Evolutionary conservation across 129 eudicot genomes (phyloP), one percentile per base, ranked within the genome.

Genomic region (Flaveria trinervia): DNA sequence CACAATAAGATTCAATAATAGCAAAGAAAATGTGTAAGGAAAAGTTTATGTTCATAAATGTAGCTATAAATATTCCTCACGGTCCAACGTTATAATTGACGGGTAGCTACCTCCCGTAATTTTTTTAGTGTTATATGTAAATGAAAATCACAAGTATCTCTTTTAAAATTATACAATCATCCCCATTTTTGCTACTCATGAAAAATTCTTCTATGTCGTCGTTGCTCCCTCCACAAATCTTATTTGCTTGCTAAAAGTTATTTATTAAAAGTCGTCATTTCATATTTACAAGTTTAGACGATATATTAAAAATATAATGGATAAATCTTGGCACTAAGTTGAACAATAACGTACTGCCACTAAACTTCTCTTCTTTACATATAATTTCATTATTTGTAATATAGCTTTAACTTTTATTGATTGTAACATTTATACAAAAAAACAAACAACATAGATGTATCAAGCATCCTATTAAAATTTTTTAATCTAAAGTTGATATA

Each of bases 401-500:
- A 33, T 23, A 23, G 7, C 44, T 64, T 28, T 65, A 65, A 36
- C 48, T 65, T 33, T 65, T 65, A 36, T 30, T 65, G 3, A n/a
- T 65, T 8, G 9, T 65, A 16, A 36, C 7, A 71, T 4, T 28
- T 5, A 26, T 10, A 48, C 2, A 16, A 4, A 50, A 50, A 50
- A 16, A 51, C 16, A 7, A 49, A 5, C 12, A 28, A 15, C 17
- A 28, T 3, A 20, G 3, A 50, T 16, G 0, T 64, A 64, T 64
- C 68, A 64, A 23, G 33, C 28, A 18, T 71, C 39, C 59, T 28
- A 51, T 3, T 30, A 26, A 9, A 3, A 7, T 43, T 9, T 68
- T 41, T 77, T 41, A 64, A 30, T 3, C 43, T 50, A 33, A 65
- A 76, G 39, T 30, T 51, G 54, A 65, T 76, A 65, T 76, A 49